phyloP scores from a whole-genome alignment of 345 rosid genomes.

The Heritiera littoralis region DNA sequence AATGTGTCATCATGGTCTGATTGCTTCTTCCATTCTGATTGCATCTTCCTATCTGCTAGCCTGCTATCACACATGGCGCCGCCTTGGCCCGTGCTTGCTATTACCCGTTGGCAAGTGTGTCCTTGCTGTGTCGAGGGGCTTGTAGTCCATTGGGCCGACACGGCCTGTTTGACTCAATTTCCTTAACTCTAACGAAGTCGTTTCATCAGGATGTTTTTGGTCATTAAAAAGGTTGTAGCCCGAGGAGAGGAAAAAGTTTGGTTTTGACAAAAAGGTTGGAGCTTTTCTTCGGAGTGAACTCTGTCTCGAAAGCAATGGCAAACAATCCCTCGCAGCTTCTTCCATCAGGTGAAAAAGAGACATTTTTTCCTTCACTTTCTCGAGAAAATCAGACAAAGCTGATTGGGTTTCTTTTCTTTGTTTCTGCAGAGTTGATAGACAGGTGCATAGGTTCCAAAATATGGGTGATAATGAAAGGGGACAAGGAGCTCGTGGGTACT shows the following conservation, averaged over 20 bases:
- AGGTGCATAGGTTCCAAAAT: slow-evolving; percentile 86
- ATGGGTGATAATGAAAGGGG: slow-evolving; percentile 93
- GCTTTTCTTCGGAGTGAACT: background rate
- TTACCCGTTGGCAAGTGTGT: too few species aligned
- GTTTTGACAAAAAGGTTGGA: background rate
- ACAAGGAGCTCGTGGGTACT: slow-evolving; percentile 84
- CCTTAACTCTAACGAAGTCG: background rate
- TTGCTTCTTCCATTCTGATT: background rate
- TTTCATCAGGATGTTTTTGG: background rate
- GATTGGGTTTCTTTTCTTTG: background rate
- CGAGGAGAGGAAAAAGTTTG: background rate
- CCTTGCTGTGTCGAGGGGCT: background rate
- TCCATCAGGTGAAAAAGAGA: slow-evolving; percentile 4
- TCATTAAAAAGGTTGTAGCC: background rate
- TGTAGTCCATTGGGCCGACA: background rate
- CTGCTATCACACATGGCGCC: background rate
- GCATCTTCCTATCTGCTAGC: too few species aligned
- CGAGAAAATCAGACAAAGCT: background rate
- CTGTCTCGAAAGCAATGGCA: slow-evolving; percentile 14
- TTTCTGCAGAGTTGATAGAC: slow-evolving; percentile 69
- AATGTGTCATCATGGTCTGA: background rate
- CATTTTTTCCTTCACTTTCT: background rate
- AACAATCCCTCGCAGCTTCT: slow-evolving; percentile 27
- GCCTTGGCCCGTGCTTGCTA: too few species aligned
- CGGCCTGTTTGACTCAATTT: background rate